These are phyloP conservation scores for Diaporthe velutina DNA, from an alignment of 2,329 filamentous ascomycete species.

Conservation along the genomic window DNA sequence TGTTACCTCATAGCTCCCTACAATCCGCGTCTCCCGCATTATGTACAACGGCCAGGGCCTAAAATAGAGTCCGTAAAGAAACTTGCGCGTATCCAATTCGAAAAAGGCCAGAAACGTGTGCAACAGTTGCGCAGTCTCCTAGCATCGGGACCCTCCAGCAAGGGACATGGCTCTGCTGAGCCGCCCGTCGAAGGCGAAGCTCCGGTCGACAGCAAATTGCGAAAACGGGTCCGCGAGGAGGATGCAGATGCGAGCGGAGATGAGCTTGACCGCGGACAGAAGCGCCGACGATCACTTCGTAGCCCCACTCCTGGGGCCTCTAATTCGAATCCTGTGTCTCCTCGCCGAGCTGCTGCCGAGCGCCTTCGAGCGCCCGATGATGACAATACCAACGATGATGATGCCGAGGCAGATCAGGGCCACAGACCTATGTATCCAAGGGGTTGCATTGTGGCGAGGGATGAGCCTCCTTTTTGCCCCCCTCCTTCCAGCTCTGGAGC, in stretches of 20 bases:
- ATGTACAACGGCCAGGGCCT: too few species aligned
- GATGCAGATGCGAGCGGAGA: background rate
- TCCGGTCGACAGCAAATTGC: background rate
- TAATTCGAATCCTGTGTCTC: background rate
- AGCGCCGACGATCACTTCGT: background rate
- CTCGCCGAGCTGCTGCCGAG: background rate
- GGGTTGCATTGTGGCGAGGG: too few species aligned
- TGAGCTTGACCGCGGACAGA: too few species aligned
- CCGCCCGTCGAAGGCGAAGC: background rate
- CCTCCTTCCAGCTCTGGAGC: background rate
- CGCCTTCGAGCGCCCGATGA: too few species aligned
- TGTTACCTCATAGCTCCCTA: too few species aligned
- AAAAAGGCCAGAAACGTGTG: background rate
- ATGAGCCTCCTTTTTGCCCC: too few species aligned
- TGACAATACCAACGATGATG: background rate
- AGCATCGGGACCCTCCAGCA: too few species aligned
- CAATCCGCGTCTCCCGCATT: background rate
- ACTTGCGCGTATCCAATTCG: background rate
- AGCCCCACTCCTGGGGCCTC: background rate
- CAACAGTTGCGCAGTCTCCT: background rate
- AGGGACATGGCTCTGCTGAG: accelerated
- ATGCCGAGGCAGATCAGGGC: background rate
- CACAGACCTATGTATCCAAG: background rate
- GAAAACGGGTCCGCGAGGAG: background rate
- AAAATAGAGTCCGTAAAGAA: background rate